A percentile compares a stretch with the other conserved stretches of the same genome.
Evolutionary conservation across 441 rosid genomes (phyloP).

Genomic region (Kokia cookei): DNA sequence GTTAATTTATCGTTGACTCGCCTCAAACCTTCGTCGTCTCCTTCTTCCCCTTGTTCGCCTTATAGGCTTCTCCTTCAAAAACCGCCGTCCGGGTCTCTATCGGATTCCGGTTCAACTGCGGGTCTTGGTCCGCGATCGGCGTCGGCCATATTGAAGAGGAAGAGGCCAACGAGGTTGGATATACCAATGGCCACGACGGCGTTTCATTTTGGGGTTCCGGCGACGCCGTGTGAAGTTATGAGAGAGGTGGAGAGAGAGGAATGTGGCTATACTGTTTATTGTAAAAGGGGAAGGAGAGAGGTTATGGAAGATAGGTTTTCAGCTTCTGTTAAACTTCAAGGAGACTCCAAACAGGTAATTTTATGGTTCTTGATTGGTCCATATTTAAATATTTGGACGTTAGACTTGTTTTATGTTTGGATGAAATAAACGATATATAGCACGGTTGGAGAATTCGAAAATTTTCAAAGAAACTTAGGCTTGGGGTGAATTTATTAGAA

Average conservation of each 20-base stretch:
- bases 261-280: slow-evolving; percentile 54
- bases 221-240: slow-evolving; percentile 24
- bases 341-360: slow-evolving; percentile 47
- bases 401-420: too few species aligned
- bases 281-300: slow-evolving; percentile 66
- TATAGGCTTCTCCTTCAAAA: slow-evolving; percentile 40
- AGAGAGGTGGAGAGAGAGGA: slow-evolving; percentile 33
- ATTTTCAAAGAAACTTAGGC: background rate
- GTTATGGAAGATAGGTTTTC: slow-evolving; percentile 77
- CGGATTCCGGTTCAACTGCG: background rate
- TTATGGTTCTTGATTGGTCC: background rate
- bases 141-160: slow-evolving; percentile 48
- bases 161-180: slow-evolving; percentile 58
- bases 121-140: slow-evolving; percentile 1
- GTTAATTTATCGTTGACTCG: slow-evolving; percentile 32
- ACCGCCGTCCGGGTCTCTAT: slow-evolving; percentile 28
- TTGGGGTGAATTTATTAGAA: background rate
- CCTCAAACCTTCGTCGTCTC: slow-evolving; percentile 35
- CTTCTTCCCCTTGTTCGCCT: slow-evolving; percentile 35
- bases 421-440: too few species aligned
- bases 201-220: slow-evolving; percentile 14
- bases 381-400: too few species aligned
- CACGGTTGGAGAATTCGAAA: too few species aligned
- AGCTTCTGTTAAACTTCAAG: slow-evolving; percentile 35
- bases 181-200: slow-evolving; percentile 41